Base-by-base conservation (phyloP, 495 filamentous ascomycete species). In the Parathielavia appendiculata region DNA sequence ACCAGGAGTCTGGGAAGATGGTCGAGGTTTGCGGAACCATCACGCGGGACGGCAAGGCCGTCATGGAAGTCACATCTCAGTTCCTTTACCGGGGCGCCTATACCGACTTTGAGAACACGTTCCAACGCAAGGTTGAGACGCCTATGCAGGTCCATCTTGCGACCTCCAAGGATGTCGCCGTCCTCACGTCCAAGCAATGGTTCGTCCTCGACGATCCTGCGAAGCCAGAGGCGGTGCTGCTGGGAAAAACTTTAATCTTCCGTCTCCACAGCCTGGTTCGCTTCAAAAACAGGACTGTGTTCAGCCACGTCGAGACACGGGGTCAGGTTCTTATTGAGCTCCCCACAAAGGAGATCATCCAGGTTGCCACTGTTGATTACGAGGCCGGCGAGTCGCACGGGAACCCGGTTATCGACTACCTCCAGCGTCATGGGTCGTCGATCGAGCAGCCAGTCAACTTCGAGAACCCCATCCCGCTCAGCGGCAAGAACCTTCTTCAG, bases 1-100 rank as follows among this genome's bases (percentile, higher is more conserved):
- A 97, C 73, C 90, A 97, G 67, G 91, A 95, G 36, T 92, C 93
- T 43, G 93, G 93, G 50, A 99, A 99, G 81, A 96, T 97, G 91
- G 93, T 99, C 10, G 95, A 97, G 73, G 91, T 99, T 20, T 95
- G 92, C 68, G 93, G 93, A 57, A 97, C 93, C 8, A 96, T 98
- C 66, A 87, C 83, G 53, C 84, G 95, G 20, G 84, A 95, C 43
- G 89, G 90, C 51, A 66, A 87, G 63, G 79, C 90, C n/a, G 90
- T 97, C 58, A 98, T 98, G 95, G 90, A 97, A 68, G 93, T 98
- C 16, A 95, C 90, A 14, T 96, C 91, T 50, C 93, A 97, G 72
- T 98, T 98, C 80, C 73, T 99, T 61, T 99, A 97, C 75, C 87
- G 93, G 30, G 93, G 93, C 41, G 81, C 80, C 14, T 98, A 98